Percentiles rank a stretch among this genome's conserved stretches.
Conservation (phyloP, 768 basidiomycete species). For the Jaapia argillacea region DNA sequence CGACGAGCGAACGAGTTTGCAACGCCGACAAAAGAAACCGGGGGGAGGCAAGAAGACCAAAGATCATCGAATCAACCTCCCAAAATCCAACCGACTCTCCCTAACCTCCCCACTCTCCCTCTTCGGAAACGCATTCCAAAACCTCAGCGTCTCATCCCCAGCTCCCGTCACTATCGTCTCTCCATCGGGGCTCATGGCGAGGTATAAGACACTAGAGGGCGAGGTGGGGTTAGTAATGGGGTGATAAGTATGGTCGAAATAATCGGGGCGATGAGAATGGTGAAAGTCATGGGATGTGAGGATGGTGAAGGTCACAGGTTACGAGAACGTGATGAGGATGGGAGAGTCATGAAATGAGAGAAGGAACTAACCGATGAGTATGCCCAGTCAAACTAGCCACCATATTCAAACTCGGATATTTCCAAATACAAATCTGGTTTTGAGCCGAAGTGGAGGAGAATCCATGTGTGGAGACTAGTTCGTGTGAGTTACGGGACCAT, state of each 20-base stretch:
- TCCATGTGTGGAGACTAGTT: slow-evolving; percentile 96
- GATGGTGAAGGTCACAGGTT: too few relatives aligned
- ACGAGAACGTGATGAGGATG: too few relatives aligned
- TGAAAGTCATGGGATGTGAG: too few relatives aligned
- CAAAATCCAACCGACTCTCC: slow-evolving; percentile 35
- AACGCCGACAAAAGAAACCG: background rate
- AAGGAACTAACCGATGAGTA: slow-evolving; percentile 83
- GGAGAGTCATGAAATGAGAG: too few relatives aligned
- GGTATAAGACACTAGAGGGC: slow-evolving; percentile 92
- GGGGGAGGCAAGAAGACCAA: background rate
- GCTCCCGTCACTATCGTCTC: slow-evolving; percentile 98
- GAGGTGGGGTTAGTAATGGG: too few relatives aligned
- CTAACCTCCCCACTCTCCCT: slow-evolving; percentile 26
- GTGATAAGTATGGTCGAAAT: too few relatives aligned
- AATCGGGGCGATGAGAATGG: too few relatives aligned
- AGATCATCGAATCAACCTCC: slow-evolving; percentile 26
- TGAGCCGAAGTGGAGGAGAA: slow-evolving; percentile 90
- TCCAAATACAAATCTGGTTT: slow-evolving; percentile 95
- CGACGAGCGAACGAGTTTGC: background rate
- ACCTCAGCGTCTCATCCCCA: slow-evolving; percentile 92
- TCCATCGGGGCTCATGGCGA: slow-evolving; percentile 96
- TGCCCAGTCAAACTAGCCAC: slow-evolving; percentile 93
- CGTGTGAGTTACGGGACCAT: slow-evolving; percentile 93
- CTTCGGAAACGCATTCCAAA: slow-evolving; percentile 97
- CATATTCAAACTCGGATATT: slow-evolving; percentile 88